These are phyloP conservation scores for Furcasterigmium sp. DNA, from an alignment of 2,329 filamentous ascomycete species.

Conservation along the genomic window DNA sequence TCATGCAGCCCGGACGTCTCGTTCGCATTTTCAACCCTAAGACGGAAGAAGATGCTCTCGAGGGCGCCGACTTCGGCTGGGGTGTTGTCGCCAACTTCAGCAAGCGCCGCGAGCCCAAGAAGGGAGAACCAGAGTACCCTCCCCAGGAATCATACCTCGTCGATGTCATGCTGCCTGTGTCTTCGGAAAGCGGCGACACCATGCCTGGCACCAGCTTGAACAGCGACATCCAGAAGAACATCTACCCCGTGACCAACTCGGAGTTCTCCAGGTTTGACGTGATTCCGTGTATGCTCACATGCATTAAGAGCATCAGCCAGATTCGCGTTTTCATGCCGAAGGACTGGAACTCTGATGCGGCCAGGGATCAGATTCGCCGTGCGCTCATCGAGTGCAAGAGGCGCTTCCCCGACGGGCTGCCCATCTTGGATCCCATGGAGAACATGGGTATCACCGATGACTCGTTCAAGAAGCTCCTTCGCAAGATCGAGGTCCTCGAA, in stretches of 20 bases:
- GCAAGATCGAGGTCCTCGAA: conserved; percentile 96
- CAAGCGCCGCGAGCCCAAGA: conserved; percentile 59
- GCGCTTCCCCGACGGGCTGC: conserved; percentile 88
- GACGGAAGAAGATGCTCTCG: conserved; percentile 26
- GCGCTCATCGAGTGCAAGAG: conserved; percentile 72
- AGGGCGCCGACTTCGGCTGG: conserved; percentile 84
- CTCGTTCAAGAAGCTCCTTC: conserved; percentile 83
- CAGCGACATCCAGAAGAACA: conserved; percentile 55
- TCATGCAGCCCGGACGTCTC: conserved; percentile 80
- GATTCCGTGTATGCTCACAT: conserved; percentile 80
- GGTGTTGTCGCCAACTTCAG: conserved; percentile 77
- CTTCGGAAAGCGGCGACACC: conserved; percentile 43
- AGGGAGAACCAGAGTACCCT: conserved; percentile 60
- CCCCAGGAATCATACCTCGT: conserved; percentile 77
- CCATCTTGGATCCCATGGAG: conserved; percentile 86
- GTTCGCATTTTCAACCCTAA: conserved; percentile 75
- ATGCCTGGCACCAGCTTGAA: conserved; percentile 25
- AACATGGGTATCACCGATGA: conserved; percentile 95
- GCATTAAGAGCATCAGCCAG: conserved; percentile 78
- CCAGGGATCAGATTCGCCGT: conserved; percentile 63
- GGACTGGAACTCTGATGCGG: conserved; percentile 63
- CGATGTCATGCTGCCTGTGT: conserved; percentile 69
- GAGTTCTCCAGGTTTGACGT: conserved; percentile 71
- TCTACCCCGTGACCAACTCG: conserved; percentile 57
- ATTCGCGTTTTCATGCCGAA: conserved; percentile 78